phyloP scores from a whole-genome alignment of 1,284 basidiomycete species.

The Melampsora larici-populina region DNA sequence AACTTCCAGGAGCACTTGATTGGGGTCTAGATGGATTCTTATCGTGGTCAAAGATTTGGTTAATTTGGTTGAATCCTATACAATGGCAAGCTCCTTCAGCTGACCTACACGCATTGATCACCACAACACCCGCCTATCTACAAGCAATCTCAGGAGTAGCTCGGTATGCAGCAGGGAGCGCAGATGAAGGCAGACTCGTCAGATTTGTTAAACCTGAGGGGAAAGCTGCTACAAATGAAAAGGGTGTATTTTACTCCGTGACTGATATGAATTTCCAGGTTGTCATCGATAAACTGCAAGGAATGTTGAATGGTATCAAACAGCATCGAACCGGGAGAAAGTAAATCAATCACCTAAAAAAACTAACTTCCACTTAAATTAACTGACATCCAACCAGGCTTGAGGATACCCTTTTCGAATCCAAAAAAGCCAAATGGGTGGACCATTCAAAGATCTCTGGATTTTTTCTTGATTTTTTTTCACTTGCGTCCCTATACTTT shows the following conservation, averaged over 20 bases:
- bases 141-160: background rate
- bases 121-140: background rate
- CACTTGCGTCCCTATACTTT: too few relatives aligned
- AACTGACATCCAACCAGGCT: too few relatives aligned
- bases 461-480: too few relatives aligned
- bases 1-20: background rate
- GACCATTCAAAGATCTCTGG: too few relatives aligned
- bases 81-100: constrained; percentile 2
- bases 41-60: background rate
- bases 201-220: background rate
- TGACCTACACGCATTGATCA: background rate
- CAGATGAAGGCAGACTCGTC: background rate
- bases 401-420: too few relatives aligned
- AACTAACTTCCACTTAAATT: too few relatives aligned
- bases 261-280: constrained; percentile 4
- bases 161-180: background rate
- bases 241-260: background rate
- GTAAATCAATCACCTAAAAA: too few relatives aligned
- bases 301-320: background rate
- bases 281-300: background rate
- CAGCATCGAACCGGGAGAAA: too few relatives aligned
- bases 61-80: background rate
- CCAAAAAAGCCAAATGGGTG: too few relatives aligned
- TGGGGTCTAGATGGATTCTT: background rate
- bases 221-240: background rate